phyloP scores from a whole-genome alignment of 768 basidiomycete species.

The Boletus edulis region DNA sequence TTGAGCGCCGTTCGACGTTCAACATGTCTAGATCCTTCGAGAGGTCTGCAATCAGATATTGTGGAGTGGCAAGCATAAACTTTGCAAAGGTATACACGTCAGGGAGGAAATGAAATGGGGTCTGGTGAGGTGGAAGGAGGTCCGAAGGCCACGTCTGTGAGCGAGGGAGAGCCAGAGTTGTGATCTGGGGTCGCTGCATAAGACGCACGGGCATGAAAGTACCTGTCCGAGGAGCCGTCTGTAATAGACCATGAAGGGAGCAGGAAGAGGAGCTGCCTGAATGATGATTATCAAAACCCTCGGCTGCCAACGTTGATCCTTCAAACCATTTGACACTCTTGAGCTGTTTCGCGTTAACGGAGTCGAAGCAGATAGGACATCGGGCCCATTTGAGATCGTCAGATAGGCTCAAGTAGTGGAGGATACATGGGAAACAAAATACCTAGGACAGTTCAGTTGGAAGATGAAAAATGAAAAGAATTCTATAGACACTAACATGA shows the following conservation, averaged over 20 bases:
- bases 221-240: slow-evolving; percentile 47
- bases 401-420: slow-evolving; percentile 84
- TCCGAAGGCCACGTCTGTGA: slow-evolving; percentile 94
- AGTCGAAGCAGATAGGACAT: slow-evolving; percentile 96
- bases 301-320: slow-evolving; percentile 37
- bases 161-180: slow-evolving; percentile 90
- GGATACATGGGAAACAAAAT: slow-evolving; percentile 92
- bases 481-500: slow-evolving; percentile 63
- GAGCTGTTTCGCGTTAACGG: slow-evolving; percentile 84
- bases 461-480: neutral
- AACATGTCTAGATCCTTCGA: slow-evolving; percentile 72
- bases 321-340: slow-evolving; percentile 93
- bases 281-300: slow-evolving; percentile 22
- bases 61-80: slow-evolving; percentile 95
- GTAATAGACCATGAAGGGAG: slow-evolving; percentile 34
- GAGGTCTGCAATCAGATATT: slow-evolving; percentile 75
- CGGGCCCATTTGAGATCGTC: slow-evolving; percentile 83
- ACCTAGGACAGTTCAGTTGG: slow-evolving; percentile 50
- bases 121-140: slow-evolving; percentile 84
- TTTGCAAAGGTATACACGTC: slow-evolving; percentile 85
- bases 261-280: slow-evolving; percentile 46
- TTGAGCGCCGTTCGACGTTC: slow-evolving; percentile 59
- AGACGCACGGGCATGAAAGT: slow-evolving; percentile 79
- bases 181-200: slow-evolving; percentile 90
- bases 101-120: slow-evolving; percentile 94